Evolutionary conservation across 2,329 filamentous ascomycete genomes (phyloP), one percentile per base, ranked within the genome.

Genomic region (Coleophoma crateriformis): DNA sequence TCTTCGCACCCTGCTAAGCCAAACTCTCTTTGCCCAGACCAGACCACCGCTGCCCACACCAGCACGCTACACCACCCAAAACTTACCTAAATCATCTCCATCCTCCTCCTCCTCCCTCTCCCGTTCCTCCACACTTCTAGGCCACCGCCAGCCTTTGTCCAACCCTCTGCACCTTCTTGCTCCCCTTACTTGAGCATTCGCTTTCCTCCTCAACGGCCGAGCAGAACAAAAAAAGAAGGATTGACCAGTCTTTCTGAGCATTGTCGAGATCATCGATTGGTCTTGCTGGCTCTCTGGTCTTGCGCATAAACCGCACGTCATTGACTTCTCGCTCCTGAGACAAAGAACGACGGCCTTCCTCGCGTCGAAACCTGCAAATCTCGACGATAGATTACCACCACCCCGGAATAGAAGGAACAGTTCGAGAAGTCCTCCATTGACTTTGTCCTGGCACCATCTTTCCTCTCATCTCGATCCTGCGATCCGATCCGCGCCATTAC

Each of bases 381-480:
- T 41, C 41, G 32, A 33, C n/a, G 33, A 17, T 20, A 4, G 39
- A 17, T n/a, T 12, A 32, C 27, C 7, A 19, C 20, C 41, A 47
- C 43, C 43, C 47, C 49, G 49, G 49, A 51, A 46, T 27, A 57
- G 55, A 56, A 59, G 58, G 56, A 60, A 55, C 58, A 60, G 58
- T 54, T 61, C 51, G 53, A 61, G 45, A 56, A 59, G 56, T 58
- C 55, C 48, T 27, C 22, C 48, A 27, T 54, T 54, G 56, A 55
- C 56, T 59, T 60, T 58, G 52, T 58, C 55, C 56, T 62, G 59
- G 52, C 46, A 60, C 58, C 58, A 49, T 53, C 47, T 52, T 44
- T 22, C 41, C 41, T 12, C 43, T 34, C 50, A 50, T 46, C 20
- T 48, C 45, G 33, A 51, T 49, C 44, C 51, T 46, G 27, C 27